Base-by-base conservation (phyloP, 768 basidiomycete species). In the Lactarius sanguifluus region DNA sequence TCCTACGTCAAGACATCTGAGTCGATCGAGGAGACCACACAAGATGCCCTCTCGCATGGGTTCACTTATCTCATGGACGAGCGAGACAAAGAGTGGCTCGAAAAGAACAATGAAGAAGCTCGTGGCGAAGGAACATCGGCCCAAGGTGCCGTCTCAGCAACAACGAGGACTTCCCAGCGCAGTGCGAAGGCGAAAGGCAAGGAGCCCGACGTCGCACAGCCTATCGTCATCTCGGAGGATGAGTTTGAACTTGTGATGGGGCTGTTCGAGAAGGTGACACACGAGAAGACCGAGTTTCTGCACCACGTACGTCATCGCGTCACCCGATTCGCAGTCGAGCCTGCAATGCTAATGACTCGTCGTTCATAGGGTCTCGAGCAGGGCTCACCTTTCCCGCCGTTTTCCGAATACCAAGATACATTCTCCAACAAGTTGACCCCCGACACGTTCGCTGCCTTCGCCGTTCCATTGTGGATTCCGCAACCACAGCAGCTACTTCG, bases 181-280 rank as follows among this genome's bases (percentile, higher is more conserved):
- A 90, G 88, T 72, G 83, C 88, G 30, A 94, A 93, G 76, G 86
- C 86, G 10, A 95, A 90, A 72, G 92, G 90, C 63, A 94, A 92
- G 75, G 92, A 92, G 63, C 88, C 89, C 1, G 92, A 96, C 61
- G 77, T 83, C 1, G 76, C 78, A 2, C 85, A 84, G 64, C 83
- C 86, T 10, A 71, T 88, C n/a, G 77, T 81, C 62, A 89, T 98
- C 65, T 81, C 86, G 3, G 96, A 97, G 73, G 94, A 97, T 71
- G 90, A 94, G 72, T 96, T 98, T 69, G 97, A 99, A 76, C 82
- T 95, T 68, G 86, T 96, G 64, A 96, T 98, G 94, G 93, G 93
- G 25, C 75, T 98, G 57, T 89, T 96, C 72, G 97, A 99, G 80
- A 91, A 90, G 73, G 82, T 89, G 54, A 93, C 95, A 0, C 92